Base-by-base conservation (phyloP, 176 grass and related monocot species). In the Aegilops longissima region DNA sequence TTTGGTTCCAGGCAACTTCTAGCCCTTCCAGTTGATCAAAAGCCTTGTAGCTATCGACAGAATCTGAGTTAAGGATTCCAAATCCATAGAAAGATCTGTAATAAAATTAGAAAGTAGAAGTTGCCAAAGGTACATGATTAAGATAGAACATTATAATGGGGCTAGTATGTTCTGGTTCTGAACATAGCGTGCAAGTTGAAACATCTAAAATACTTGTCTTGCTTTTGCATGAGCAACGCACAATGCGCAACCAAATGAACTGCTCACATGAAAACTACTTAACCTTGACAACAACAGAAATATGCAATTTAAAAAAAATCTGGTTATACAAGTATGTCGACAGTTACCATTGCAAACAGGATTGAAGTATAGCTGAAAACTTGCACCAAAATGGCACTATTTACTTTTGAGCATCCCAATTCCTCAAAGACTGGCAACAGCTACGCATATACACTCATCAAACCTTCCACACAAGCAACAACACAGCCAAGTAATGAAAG, bases 21-120 rank as follows among this genome's bases (percentile, higher is more conserved):
- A 95, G 87, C 25, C 93, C 93, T 95, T 95, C 93, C 20, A 95
- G 80, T 66, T 95, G 91, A 93, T 95, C 93, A 77, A 95, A 95
- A 72, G 91, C 91, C 63, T 95, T 93, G 68, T 93, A 95, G 18
- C 91, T 95, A 78, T 12, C 79, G 8, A 66, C 51, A 85, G 8
- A 72, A 27, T 81, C 40, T 72, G 70, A 73, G 86, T 95, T 67
- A 93, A 89, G 93, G 86, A 91, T 75, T 35, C 78, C 89, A 91
- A 85, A 5, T 51, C 1, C 58, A 58, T 51, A 40, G 12, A 61
- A 74, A 42, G n/a, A 79, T 25, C 0, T 70, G 59, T 73, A 10
- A 77, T 30, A 62, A 31, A 42, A 42, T 11, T n/a, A 72, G 9
- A 42, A 35, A 68, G 35, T 1, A 44, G 35, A 42, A 66, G 13